Evolutionary conservation across 768 basidiomycete genomes (phyloP), one percentile per base, ranked within the genome.

Genomic region (Glaciozyma antarctica): DNA sequence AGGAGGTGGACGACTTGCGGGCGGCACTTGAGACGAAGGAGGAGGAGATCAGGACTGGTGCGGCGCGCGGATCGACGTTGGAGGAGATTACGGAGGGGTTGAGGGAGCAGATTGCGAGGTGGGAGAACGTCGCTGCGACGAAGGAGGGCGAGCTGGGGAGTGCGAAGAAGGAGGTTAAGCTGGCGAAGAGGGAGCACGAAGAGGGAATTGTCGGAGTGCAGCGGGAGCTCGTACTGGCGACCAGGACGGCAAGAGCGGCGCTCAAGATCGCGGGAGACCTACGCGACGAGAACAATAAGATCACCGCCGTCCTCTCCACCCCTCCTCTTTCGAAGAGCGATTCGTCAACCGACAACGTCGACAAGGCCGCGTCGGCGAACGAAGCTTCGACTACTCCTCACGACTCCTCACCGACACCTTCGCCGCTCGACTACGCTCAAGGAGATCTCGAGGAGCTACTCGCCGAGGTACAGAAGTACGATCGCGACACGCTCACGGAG

Each of bases 401-500:
- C 9, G 26, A 43, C 17, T 7, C 22, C 47, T 22, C 32, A 13
- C 38, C 38, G 2, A 22, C 38, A 0, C 24, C 55, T 10, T n/a
- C 64, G 0, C 17, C 63, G 0, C 60, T 67, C 62, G 65, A 67
- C 56, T 70, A 64, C 56, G 65, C 60, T 24, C 47, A 53, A 19
- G 60, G 58, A 41, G 61, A 68, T n/a, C 61, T 63, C 49, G 70
- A 63, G 43, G 57, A 58, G 16, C 55, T 71, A 16, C 52, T 71
- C 13, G 15, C 16, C 19, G 63, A 66, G 32, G 56, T 70, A 19
- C 15, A 28, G 15, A 49, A 82, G 30, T 88, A 89, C 73, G 89
- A 90, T 73, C 86, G 92, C 69, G 88, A 88, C 70, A 82, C 84
- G 69, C 94, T 95, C 76, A 77, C 88, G 57, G 92, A 94, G 59